These are phyloP conservation scores for Marasmius oreades DNA, from an alignment of 1,284 basidiomycete species.

Conservation along the genomic window DNA sequence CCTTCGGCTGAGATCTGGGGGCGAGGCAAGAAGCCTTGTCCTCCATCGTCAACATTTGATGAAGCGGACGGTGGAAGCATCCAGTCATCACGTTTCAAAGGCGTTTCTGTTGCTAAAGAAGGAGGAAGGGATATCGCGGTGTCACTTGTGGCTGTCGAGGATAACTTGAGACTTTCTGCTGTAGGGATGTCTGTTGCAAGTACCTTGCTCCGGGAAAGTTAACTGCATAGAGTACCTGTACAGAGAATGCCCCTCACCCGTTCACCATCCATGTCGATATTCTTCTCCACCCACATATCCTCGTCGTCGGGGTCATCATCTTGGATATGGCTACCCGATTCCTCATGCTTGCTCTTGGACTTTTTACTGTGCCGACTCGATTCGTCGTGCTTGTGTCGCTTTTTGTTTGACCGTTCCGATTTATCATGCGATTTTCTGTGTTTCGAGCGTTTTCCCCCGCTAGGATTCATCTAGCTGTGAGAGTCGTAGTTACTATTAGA, in stretches of 20 bases:
- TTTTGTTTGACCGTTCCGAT: conserved; percentile 9
- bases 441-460: conserved; percentile 7
- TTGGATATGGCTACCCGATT: conserved; percentile 23
- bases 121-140: conserved; percentile 43
- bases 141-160: conserved; percentile 47
- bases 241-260: conserved; percentile 42
- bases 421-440: conserved; percentile 9
- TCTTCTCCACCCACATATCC: conserved; percentile 86
- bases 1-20: conserved; percentile 32
- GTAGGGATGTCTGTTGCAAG: conserved; percentile 77
- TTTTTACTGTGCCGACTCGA: conserved; percentile 18
- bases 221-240: background rate
- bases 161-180: conserved; percentile 67
- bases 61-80: conserved; percentile 56
- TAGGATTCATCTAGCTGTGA: background rate
- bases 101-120: conserved; percentile 39
- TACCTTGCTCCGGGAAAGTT: conserved; percentile 35
- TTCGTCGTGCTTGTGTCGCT: conserved; percentile 10
- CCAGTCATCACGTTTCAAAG: conserved; percentile 80
- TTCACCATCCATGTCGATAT: conserved; percentile 75
- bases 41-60: conserved; percentile 15
- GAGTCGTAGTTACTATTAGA: background rate
- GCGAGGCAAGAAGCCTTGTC: conserved; percentile 20
- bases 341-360: conserved; percentile 29
- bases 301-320: conserved; percentile 70